A percentile compares a stretch with the other conserved stretches of the same genome.
phyloP scores from a whole-genome alignment of 2,329 filamentous ascomycete species.

The Neopestalotiopsis rosae region DNA sequence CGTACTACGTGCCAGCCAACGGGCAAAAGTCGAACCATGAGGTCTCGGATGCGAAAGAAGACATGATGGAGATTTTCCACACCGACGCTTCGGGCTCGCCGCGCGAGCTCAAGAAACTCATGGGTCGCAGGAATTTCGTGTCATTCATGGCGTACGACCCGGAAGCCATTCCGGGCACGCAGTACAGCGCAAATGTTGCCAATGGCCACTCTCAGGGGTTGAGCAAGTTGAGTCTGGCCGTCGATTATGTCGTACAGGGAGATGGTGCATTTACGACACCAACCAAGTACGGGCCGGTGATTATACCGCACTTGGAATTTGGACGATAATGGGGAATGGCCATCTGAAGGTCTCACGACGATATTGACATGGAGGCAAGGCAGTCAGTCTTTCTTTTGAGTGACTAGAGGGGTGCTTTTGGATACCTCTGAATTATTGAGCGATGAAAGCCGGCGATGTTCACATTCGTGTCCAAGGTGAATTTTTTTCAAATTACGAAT shows the following conservation, averaged over 20 bases:
- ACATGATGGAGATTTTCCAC: conserved; percentile 99
- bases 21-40: conserved; percentile 75
- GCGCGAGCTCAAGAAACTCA: conserved; percentile 87
- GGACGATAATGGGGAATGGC: conserved; percentile 55
- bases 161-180: conserved; percentile 62
- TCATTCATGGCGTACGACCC: conserved; percentile 95
- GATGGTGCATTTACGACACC: conserved; percentile 81
- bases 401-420: neutral
- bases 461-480: too few relatives aligned
- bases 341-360: neutral
- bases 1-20: conserved; percentile 89
- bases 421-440: neutral
- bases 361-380: neutral
- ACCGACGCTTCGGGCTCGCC: conserved; percentile 85
- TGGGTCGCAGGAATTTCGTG: conserved; percentile 91
- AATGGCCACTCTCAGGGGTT: conserved; percentile 50
- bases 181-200: conserved; percentile 35
- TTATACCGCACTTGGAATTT: conserved; percentile 85
- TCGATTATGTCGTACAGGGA: conserved; percentile 96
- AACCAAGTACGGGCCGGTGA: conserved; percentile 96
- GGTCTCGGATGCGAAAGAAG: conserved; percentile 92
- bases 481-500: too few relatives aligned
- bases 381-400: neutral
- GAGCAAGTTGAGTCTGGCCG: conserved; percentile 80
- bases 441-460: too few relatives aligned